Percentiles rank a stretch among this genome's conserved stretches.
These are phyloP conservation scores for Ganoderma leucocontextum DNA, from an alignment of 1,284 basidiomycete species.

Conservation along the genomic window DNA sequence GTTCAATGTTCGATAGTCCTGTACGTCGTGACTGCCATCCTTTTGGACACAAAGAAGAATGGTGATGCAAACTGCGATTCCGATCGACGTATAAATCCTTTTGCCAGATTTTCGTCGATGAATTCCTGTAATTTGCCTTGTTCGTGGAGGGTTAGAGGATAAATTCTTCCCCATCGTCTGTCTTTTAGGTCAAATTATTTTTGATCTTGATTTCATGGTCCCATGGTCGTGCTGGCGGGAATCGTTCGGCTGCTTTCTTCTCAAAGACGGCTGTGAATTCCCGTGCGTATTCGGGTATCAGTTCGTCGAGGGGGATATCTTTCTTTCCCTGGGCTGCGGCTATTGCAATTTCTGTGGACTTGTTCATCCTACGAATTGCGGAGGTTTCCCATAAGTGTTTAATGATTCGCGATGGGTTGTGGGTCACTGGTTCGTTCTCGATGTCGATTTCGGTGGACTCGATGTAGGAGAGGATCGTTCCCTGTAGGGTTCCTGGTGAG, in stretches of 20 bases:
- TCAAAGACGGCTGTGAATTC: constrained; percentile 5
- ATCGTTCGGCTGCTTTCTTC: constrained; percentile 12
- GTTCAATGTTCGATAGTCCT: constrained; percentile 37
- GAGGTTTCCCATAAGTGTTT: too few relatives aligned
- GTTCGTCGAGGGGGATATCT: background rate
- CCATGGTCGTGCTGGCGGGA: constrained; percentile 1
- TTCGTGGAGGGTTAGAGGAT: background rate
- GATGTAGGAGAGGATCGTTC: background rate
- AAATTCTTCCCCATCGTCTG: background rate
- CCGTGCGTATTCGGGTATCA: background rate
- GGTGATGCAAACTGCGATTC: constrained; percentile 37
- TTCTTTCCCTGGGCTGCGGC: constrained; percentile 2
- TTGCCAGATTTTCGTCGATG: background rate
- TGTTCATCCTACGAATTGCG: background rate
- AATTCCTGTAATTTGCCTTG: background rate
- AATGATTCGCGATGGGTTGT: background rate
- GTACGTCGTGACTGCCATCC: constrained; percentile 32
- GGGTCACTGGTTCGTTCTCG: background rate
- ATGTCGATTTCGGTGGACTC: background rate
- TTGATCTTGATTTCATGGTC: constrained; percentile 3
- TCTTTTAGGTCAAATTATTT: background rate
- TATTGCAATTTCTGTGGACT: constrained; percentile 7
- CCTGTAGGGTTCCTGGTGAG: background rate
- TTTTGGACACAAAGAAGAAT: constrained; percentile 48
- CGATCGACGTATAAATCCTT: constrained; percentile 26